Evolutionary conservation across 345 rosid species (phyloP), one percentile per base, ranked within the genome.

Genomic region (Populus pruinosa): DNA sequence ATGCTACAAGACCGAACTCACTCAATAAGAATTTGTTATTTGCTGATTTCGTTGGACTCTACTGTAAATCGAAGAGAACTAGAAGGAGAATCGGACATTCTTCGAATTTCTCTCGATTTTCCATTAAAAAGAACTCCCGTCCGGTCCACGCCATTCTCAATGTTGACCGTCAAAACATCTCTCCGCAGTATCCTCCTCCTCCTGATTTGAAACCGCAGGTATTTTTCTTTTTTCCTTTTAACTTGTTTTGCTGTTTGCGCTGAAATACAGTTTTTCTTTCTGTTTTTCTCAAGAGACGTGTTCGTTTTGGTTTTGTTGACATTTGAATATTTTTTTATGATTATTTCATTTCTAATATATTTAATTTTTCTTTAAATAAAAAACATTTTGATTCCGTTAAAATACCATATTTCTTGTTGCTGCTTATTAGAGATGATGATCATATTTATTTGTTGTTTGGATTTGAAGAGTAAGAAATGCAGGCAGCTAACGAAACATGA

Each of bases 1-100:
- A 47, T 50, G 72, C 69, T 63, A 83, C 69, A 72, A 83, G 80
- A 49, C 87, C 90, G 13, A 80, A 83, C 79, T 87, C 93, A 23
- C 82, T 80, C 20, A 78, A 75, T 64, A 86, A 67, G 56, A 77
- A 79, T 36, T 79, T 83, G 68, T 83, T 90, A 64, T 81, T 84
- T 85, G 91, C 89, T 41, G 98, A 94, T 81, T 94, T 94, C 77
- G 87, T 88, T 18, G 95, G 96, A 8, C 80, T 88, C 4, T 81
- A 77, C 50, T 86, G 90, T 39, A 76, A 88, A 77, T 86, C 94
- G 23, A 89, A 81, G 75, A 71, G 83, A 18, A 62, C 83, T 5
- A 74, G 92, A 69, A 86, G 94, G 76, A 79, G 91, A 77, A 81
- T 86, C 66, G 87, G 90, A 4, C 77, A 74, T 6, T 80, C 88